Conservation (phyloP, 352 stramenopile genomes). For the Phytophthora citricola region DNA sequence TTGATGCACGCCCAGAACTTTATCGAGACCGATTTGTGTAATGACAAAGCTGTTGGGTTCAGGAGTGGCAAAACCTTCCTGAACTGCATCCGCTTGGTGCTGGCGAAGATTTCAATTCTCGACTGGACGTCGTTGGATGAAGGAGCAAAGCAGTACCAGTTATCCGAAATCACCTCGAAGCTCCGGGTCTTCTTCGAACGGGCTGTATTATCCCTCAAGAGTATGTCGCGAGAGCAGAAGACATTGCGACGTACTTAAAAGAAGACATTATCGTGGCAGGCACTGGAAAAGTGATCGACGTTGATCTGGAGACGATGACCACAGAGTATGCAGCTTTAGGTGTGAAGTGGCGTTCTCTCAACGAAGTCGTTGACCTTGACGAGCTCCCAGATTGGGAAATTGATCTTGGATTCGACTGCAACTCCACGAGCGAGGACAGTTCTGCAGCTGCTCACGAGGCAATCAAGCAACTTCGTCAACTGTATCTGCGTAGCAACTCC, state of each 20-base stretch:
- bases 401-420: too few species aligned
- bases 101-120: constrained; percentile 81
- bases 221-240: constrained; percentile 18
- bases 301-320: constrained; percentile 40
- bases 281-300: constrained; percentile 35
- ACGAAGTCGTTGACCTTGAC: too few species aligned
- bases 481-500: constrained; percentile 34
- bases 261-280: constrained; percentile 31
- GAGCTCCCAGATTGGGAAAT: too few species aligned
- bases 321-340: constrained; percentile 37
- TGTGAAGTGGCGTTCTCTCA: too few species aligned
- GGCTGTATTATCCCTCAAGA: constrained; percentile 45
- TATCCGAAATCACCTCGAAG: constrained; percentile 58
- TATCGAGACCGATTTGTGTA: constrained; percentile 30
- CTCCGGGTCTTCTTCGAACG: constrained; percentile 56
- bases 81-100: constrained; percentile 72
- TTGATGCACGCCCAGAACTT: constrained; percentile 50
- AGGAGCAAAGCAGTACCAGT: constrained; percentile 55
- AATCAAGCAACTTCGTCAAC: constrained; percentile 40
- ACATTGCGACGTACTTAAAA: constrained; percentile 31
- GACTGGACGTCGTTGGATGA: constrained; percentile 84
- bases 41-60: constrained; percentile 39
- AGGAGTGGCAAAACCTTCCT: constrained; percentile 59
- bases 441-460: constrained; percentile 25
- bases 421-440: constrained; percentile 16